Conservation (phyloP, 768 basidiomycete species). For the Russula brevipes region DNA sequence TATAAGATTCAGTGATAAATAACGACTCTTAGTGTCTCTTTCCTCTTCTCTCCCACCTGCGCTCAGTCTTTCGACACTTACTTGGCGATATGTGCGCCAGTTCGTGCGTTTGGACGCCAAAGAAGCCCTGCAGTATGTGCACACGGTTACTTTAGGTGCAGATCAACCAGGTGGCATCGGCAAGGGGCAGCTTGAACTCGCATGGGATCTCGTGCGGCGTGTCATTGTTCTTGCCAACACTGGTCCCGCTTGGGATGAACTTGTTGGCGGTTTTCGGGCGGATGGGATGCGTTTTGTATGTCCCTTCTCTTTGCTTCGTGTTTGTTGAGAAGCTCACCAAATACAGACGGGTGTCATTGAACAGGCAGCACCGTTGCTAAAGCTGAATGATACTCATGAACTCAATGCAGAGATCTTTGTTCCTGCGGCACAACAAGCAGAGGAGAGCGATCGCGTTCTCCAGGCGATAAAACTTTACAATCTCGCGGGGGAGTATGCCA, state of each 20-base stretch:
- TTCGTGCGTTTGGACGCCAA: slow-evolving; percentile 92
- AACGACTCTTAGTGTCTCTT: slow-evolving; percentile 50
- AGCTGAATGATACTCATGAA: slow-evolving; percentile 56
- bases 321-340: neutral
- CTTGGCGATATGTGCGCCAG: slow-evolving; percentile 89
- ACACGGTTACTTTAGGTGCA: slow-evolving; percentile 71
- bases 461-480: slow-evolving; percentile 97
- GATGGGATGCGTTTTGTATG: slow-evolving; percentile 88
- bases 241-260: slow-evolving; percentile 83
- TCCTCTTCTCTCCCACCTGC: slow-evolving; percentile 65
- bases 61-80: slow-evolving; percentile 74
- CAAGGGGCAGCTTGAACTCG: slow-evolving; percentile 76
- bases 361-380: slow-evolving; percentile 71
- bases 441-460: slow-evolving; percentile 76
- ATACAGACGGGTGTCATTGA: slow-evolving; percentile 81
- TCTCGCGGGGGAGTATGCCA: slow-evolving; percentile 84
- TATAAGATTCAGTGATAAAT: neutral
- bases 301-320: slow-evolving; percentile 24
- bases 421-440: slow-evolving; percentile 74
- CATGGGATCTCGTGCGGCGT: slow-evolving; percentile 74
- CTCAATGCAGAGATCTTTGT: slow-evolving; percentile 82
- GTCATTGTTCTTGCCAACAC: slow-evolving; percentile 75
- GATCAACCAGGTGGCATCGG: slow-evolving; percentile 69
- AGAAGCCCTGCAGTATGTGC: slow-evolving; percentile 92
- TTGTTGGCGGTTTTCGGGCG: slow-evolving; percentile 86